Percentiles rank a stretch among this genome's conserved stretches.
Evolutionary conservation across 257 asterid species (phyloP).

Genomic region (Galeopsis tetrahit): DNA sequence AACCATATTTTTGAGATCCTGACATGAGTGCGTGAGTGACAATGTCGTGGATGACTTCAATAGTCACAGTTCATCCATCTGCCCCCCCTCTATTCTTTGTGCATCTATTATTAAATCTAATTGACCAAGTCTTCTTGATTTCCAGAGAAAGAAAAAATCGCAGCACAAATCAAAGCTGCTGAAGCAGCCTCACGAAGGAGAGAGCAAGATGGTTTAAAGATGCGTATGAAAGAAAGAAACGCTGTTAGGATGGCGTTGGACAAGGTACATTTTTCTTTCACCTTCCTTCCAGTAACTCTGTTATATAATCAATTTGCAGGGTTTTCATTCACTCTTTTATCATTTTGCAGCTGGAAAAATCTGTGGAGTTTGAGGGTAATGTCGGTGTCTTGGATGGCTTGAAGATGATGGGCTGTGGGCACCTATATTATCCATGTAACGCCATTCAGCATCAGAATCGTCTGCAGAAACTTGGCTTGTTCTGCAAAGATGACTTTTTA

Average conservation of each 20-base stretch:
- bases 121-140: background rate
- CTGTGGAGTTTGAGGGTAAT: conserved; percentile 50
- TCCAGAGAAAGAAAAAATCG: conserved; percentile 68
- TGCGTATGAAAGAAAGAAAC: conserved; percentile 59
- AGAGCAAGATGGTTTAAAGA: conserved; percentile 44
- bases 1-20: background rate
- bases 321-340: background rate
- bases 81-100: background rate
- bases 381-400: conserved; percentile 47
- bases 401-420: conserved; percentile 45
- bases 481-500: conserved; percentile 46
- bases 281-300: background rate
- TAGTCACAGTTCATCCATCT: background rate
- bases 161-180: conserved; percentile 68
- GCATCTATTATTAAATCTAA: background rate
- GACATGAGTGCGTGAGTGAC: background rate
- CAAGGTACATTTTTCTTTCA: conserved; percentile 39
- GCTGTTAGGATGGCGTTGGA: conserved; percentile 69
- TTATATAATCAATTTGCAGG: background rate
- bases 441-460: conserved; percentile 32
- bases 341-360: conserved; percentile 51
- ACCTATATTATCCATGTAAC: conserved; percentile 23
- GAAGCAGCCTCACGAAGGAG: conserved; percentile 50
- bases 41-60: background rate
- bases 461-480: conserved; percentile 59